These are phyloP conservation scores for Quercus engelmannii DNA, from an alignment of 306 rosid species.

Conservation along the genomic window DNA sequence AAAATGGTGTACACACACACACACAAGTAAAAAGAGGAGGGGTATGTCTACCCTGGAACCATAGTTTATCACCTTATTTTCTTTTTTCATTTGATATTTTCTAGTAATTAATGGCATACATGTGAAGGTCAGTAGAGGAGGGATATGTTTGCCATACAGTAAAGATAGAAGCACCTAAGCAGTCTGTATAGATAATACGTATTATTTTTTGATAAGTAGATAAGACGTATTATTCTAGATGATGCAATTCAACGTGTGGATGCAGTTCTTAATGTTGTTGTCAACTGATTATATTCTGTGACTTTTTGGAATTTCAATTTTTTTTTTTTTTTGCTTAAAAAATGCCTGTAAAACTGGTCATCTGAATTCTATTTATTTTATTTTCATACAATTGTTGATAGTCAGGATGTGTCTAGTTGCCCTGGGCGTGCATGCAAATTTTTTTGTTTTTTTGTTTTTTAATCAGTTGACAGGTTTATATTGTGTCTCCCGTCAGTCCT, in stretches of 20 bases:
- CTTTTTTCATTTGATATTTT: not conserved
- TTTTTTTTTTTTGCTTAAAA: not conserved
- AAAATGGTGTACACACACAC: too few relatives aligned
- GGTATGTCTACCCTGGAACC: too few relatives aligned
- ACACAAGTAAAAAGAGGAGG: too few relatives aligned
- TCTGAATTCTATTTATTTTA: not conserved
- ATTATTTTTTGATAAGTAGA: too few relatives aligned
- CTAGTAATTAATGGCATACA: not conserved
- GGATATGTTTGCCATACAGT: not conserved
- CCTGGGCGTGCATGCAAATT: too few relatives aligned
- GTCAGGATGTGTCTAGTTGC: too few relatives aligned
- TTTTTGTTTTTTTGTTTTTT: too few relatives aligned
- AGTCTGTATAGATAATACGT: not conserved
- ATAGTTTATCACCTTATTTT: not conserved
- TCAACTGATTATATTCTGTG: not conserved
- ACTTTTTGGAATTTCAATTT: not conserved
- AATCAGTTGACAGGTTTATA: too few relatives aligned
- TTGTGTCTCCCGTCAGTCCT: too few relatives aligned
- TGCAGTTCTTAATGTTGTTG: not conserved
- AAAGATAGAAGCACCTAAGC: not conserved
- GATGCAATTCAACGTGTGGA: not conserved
- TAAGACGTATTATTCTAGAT: not conserved
- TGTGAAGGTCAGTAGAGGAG: not conserved
- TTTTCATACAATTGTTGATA: too few relatives aligned
- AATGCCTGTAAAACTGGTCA: not conserved